These are phyloP conservation scores for Boechera divaricarpa DNA, from an alignment of 345 rosid genomes.

Conservation along the genomic window DNA sequence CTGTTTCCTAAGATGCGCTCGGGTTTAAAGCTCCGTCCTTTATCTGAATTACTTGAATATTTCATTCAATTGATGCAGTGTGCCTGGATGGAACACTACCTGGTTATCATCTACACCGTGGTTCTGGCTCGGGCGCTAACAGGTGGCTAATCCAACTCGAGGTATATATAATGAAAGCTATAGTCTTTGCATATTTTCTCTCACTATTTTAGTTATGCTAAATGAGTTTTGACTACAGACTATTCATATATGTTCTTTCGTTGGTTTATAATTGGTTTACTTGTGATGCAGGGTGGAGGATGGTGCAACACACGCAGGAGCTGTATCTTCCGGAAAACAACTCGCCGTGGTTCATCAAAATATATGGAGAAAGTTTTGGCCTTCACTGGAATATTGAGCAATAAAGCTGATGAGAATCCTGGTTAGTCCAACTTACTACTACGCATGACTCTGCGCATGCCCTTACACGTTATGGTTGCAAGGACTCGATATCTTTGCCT, in stretches of 20 bases:
- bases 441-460: not conserved
- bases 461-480: not conserved
- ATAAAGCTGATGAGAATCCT: slow-evolving; percentile 78
- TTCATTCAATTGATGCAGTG: slow-evolving; percentile 49
- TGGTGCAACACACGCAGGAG: slow-evolving; percentile 73
- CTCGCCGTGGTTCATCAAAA: slow-evolving; percentile 82
- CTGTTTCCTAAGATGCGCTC: not conserved
- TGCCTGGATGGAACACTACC: slow-evolving; percentile 91
- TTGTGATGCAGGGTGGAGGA: slow-evolving; percentile 77
- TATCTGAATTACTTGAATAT: not conserved
- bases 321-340: slow-evolving; percentile 73
- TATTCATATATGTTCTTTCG: not conserved
- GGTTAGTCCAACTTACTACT: slow-evolving; percentile 46
- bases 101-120: slow-evolving; percentile 81
- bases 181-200: slow-evolving; percentile 1
- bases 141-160: slow-evolving; percentile 89
- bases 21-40: not conserved
- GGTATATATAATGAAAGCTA: slow-evolving; percentile 46
- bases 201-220: not conserved
- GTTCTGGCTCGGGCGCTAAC: slow-evolving; percentile 76
- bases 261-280: too few species aligned
- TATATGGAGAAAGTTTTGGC: slow-evolving; percentile 73
- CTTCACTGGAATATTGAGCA: slow-evolving; percentile 80
- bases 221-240: not conserved
- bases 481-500: not conserved